These are phyloP conservation scores for Sinapis alba DNA, from an alignment of 441 rosid species.

Conservation along the genomic window DNA sequence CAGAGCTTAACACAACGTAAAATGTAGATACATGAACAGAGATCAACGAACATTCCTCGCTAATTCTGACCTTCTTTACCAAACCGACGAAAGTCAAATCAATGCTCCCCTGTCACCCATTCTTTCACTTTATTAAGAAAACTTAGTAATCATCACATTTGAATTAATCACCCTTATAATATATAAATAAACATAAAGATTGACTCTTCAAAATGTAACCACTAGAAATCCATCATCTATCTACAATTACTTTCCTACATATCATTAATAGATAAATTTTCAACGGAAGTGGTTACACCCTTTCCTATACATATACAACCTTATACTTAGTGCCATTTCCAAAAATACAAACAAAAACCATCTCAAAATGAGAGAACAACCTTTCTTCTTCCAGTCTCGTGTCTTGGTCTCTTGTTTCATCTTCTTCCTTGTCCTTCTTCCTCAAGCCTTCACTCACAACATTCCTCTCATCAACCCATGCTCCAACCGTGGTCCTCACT, in stretches of 20 bases:
- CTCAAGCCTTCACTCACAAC: conserved; percentile 34
- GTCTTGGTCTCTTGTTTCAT: conserved; percentile 2
- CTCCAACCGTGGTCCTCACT: conserved; percentile 20
- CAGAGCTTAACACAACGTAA: background rate
- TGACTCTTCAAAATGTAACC: conserved; percentile 19
- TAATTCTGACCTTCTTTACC: conserved; percentile 33
- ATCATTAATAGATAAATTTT: conserved; percentile 4
- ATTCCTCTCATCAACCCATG: conserved; percentile 28
- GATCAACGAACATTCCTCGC: conserved; percentile 34
- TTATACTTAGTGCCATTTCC: conserved; percentile 11
- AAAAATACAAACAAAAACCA: conserved; percentile 12
- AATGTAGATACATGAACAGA: background rate
- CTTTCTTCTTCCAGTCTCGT: conserved; percentile 24
- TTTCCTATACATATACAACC: conserved; percentile 31
- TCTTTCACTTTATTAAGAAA: background rate
- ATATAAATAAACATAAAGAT: conserved; percentile 18
- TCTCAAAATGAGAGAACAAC: conserved; percentile 22
- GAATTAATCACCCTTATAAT: conserved; percentile 15
- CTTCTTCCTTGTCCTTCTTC: conserved; percentile 24
- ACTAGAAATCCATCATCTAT: conserved; percentile 2
- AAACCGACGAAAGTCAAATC: conserved; percentile 30
- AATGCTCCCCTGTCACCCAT: conserved; percentile 32
- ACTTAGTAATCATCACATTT: conserved; percentile 17
- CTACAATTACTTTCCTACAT: conserved; percentile 11
- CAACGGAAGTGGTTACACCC: conserved; percentile 39